These are phyloP conservation scores for Elongisporangium anandrum DNA, from an alignment of 352 stramenopile species.

Conservation along the genomic window DNA sequence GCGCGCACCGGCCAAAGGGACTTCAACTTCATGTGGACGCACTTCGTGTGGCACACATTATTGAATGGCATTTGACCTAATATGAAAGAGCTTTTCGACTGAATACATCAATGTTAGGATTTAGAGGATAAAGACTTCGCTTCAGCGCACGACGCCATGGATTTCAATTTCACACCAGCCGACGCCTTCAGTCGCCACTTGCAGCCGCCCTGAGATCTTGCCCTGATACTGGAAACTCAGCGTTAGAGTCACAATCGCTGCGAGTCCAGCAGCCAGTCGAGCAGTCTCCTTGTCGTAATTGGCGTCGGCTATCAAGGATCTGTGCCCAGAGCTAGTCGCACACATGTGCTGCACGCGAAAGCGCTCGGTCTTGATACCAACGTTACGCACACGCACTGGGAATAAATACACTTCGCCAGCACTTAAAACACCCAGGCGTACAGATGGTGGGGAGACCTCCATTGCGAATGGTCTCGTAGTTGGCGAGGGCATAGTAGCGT, in stretches of 20 bases:
- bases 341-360: constrained; percentile 54
- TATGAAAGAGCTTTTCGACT: no score
- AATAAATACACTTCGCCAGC: constrained; percentile 62
- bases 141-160: constrained; percentile 32
- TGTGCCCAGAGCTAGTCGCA: constrained; percentile 30
- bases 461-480: constrained; percentile 46
- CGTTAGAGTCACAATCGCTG: constrained; percentile 53
- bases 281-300: constrained; percentile 57
- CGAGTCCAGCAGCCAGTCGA: constrained; percentile 49
- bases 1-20: no score
- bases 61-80: no score
- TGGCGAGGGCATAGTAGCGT: constrained; percentile 7
- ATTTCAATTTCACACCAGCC: constrained; percentile 46
- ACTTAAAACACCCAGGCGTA: constrained; percentile 31
- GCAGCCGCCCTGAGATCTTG: constrained; percentile 30
- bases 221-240: constrained; percentile 58
- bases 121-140: no score
- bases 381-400: constrained; percentile 58
- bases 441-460: constrained; percentile 44
- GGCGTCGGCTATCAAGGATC: constrained; percentile 39
- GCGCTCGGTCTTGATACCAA: constrained; percentile 58
- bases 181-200: constrained; percentile 49
- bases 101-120: no score
- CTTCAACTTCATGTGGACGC: no score
- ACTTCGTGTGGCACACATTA: no score